Evolutionary conservation across 148 eudicot species (phyloP), one percentile per base, ranked within the genome.

Genomic region (Spergularia bocconei): DNA sequence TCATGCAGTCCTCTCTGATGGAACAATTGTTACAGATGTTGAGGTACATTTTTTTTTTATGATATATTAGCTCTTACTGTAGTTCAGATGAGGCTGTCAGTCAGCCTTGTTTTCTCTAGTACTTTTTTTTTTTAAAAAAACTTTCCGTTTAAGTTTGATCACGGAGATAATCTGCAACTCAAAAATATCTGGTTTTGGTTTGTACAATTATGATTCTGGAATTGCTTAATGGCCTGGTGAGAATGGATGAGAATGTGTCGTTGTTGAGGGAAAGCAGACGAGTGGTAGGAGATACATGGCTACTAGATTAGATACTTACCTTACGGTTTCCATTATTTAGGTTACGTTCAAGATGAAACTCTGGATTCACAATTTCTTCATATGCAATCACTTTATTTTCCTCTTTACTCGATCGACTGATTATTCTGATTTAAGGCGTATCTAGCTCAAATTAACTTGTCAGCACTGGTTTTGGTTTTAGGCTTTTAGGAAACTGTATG

Each of bases 401-500:
- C 20, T 11, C 68, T 4, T 15, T 13, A 16, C 39, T 63, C n/a
- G 14, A 20, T 50, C 71, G 13, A 48, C 55, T 23, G 0, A 19
- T 19, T 10, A 19, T 19, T 3, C 56, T 50, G 12, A 19, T 48
- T 21, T 63, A 16, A 33, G 17, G 48, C 29, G 21, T 36, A 38
- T 72, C 17, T 78, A 14, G 6, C 58, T 33, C 19, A 19, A 36
- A 17, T 23, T 8, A 78, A 44, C 16, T 33, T 48, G 41, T 72
- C 14, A 6, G 4, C 4, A 12, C 21, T 60, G 29, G 52, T 72
- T 56, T 56, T 62, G 63, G 67, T 57, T 82, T 67, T 79, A 94
- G 97, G 98, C 93, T 71, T 94, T 92, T 72, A 84, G 98, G 82
- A 90, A 77, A 83, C 83, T 94, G 38, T 92, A 94, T 62, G 98